Evolutionary conservation across 2,329 filamentous ascomycete genomes (phyloP), one percentile per base, ranked within the genome.

Genomic region (Claviceps sorghi): DNA sequence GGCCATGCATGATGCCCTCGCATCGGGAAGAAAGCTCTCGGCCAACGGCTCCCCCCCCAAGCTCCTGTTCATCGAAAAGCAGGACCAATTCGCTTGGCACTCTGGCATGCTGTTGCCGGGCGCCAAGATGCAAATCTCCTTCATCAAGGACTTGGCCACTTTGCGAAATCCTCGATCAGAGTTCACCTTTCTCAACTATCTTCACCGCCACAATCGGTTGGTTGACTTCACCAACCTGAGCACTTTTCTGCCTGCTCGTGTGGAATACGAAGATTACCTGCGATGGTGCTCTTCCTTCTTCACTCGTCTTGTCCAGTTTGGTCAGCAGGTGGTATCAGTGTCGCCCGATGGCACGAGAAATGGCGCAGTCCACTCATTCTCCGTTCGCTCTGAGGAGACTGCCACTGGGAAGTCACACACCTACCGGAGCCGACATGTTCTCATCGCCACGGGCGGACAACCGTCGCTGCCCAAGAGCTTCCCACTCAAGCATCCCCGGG

Each of bases 111-210:
- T 96, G 54, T 78, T 97, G 3, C 88, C 89, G 0, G 90, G 89
- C 5, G 87, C 90, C 50, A 89, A 86, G 70, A 97, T 97, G 91
- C 91, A 97, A 66, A 97, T 97, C 60, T 94, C 88, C 10, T 97
- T 95, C 72, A 78, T 97, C 71, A 97, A 97, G 72, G 91, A 97
- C 65, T 79, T 97, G 67, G 91, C 91, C 3, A 93, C 88, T 3
- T 75, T 95, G 59, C 79, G 91, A 53, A 83, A 97, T 65, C 91
- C 91, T 8, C 80, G 85, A 57, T 95, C 87, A 58, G 79, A 89
- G 61, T 97, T 97, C 68, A 97, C 91, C 15, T 97, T 96, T 70
- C 74, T 95, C 64, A 96, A 96, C 70, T 97, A 97, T 67, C 79
- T 97, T 13, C 86, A 94, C 70, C 70, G 78, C 60, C 84, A 94